Evolutionary conservation across 2,329 filamentous ascomycete species (phyloP).

Genomic region (Davidsoniella australis): DNA sequence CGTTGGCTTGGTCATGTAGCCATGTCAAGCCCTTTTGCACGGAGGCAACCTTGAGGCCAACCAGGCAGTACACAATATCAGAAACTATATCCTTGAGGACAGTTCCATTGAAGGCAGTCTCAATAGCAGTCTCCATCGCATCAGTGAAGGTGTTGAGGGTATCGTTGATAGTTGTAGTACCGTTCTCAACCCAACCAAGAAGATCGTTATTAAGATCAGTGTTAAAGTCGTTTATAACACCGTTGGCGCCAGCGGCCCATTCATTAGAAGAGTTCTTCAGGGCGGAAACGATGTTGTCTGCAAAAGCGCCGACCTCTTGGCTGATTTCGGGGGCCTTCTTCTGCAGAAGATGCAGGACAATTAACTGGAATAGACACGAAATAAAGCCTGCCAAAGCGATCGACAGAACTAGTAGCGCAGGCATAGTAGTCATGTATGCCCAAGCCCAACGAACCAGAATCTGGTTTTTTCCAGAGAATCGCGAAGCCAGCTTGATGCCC

Average conservation of each 20-base stretch:
- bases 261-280: slow-evolving; percentile 55
- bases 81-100: slow-evolving; percentile 61
- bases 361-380: slow-evolving; percentile 64
- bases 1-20: slow-evolving; percentile 73
- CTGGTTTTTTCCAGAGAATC: slow-evolving; percentile 44
- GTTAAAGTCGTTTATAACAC: slow-evolving; percentile 53
- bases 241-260: slow-evolving; percentile 66
- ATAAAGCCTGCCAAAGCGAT: slow-evolving; percentile 70
- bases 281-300: slow-evolving; percentile 55
- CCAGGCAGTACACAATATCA: slow-evolving; percentile 71
- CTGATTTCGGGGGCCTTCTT: slow-evolving; percentile 61
- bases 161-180: slow-evolving; percentile 65
- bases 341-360: slow-evolving; percentile 57
- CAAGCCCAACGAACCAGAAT: slow-evolving; percentile 66
- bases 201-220: slow-evolving; percentile 67
- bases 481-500: slow-evolving; percentile 53
- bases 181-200: slow-evolving; percentile 72
- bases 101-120: slow-evolving; percentile 65
- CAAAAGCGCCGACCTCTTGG: slow-evolving; percentile 59
- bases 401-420: slow-evolving; percentile 72
- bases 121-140: slow-evolving; percentile 57
- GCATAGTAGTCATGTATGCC: slow-evolving; percentile 70
- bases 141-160: slow-evolving; percentile 72
- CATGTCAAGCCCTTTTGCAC: slow-evolving; percentile 85
- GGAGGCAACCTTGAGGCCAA: slow-evolving; percentile 68